Conservation (phyloP, 202 grass and related monocot genomes). For the Schoenoplectus triqueter region DNA sequence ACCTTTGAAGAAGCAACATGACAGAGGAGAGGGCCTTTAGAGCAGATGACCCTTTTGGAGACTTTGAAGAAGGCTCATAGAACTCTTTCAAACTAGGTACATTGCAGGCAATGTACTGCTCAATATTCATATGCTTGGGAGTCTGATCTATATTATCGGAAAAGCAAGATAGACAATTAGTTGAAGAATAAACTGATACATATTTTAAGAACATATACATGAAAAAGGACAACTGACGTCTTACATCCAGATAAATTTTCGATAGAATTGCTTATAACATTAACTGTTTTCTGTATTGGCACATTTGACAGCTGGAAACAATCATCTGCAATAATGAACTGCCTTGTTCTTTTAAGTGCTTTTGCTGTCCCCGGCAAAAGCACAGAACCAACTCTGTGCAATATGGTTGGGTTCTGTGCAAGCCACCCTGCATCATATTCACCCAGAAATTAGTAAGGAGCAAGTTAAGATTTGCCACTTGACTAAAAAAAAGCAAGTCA, state of each 20-base stretch:
- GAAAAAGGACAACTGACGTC: constrained; percentile 40
- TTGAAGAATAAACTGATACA: constrained; percentile 13
- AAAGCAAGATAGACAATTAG: constrained; percentile 41
- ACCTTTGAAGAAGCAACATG: constrained; percentile 91
- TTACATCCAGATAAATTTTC: constrained; percentile 80
- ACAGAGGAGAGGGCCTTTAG: constrained; percentile 76
- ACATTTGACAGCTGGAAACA: constrained; percentile 71
- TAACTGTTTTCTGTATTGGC: constrained; percentile 71
- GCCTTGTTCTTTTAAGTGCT: constrained; percentile 60
- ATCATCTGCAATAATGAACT: constrained; percentile 85
- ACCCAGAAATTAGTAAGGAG: constrained; percentile 1
- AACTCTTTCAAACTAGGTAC: constrained; percentile 88
- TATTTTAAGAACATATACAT: constrained; percentile 1
- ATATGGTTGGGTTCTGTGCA: constrained; percentile 74
- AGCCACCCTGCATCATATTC: constrained; percentile 70
- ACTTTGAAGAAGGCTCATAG: constrained; percentile 55
- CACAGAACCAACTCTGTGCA: constrained; percentile 69
- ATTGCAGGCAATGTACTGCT: constrained; percentile 77
- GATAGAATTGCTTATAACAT: constrained; percentile 75
- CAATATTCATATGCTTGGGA: constrained; percentile 83
- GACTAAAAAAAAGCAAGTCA: constrained; percentile 4
- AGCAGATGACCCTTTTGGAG: constrained; percentile 57
- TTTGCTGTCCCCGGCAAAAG: constrained; percentile 61
- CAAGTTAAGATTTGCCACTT: not conserved
- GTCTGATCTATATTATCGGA: constrained; percentile 62